These are phyloP conservation scores for Salpingoeca rosetta DNA, from an alignment of 78 protist species.

Conservation along the genomic window DNA sequence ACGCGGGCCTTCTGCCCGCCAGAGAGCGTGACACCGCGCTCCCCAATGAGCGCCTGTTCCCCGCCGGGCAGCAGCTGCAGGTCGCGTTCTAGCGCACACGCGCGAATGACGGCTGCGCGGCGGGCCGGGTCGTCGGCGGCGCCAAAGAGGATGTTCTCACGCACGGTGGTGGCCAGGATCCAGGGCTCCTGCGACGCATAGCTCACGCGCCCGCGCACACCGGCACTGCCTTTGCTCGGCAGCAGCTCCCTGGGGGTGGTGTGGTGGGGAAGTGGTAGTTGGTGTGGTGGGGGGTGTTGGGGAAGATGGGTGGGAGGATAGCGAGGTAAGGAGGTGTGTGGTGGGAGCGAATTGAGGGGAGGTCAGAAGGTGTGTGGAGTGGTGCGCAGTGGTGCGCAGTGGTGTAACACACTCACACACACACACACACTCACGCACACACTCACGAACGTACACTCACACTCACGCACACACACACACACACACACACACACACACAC, in stretches of 20 bases:
- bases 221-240: neutral
- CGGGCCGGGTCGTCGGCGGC: conserved; percentile 30
- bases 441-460: too few species aligned
- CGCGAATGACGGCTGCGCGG: conserved; percentile 47
- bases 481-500: too few species aligned
- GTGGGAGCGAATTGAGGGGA: too few species aligned
- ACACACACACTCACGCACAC: too few species aligned
- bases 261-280: too few species aligned
- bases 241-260: conserved; percentile 58
- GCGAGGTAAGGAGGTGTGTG: too few species aligned
- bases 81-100: conserved; percentile 38
- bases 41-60: conserved; percentile 7
- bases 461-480: too few species aligned
- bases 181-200: conserved; percentile 74
- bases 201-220: conserved; percentile 9
- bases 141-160: conserved; percentile 87
- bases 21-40: conserved; percentile 53
- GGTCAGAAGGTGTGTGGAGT: too few species aligned
- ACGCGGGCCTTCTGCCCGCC: conserved; percentile 65
- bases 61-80: conserved; percentile 38
- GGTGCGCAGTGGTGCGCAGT: too few species aligned
- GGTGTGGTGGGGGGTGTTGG: too few species aligned
- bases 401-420: too few species aligned
- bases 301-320: too few species aligned
- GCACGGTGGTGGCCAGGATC: conserved; percentile 76